phyloP scores from a whole-genome alignment of 2,329 filamentous ascomycete genomes.

The Cladosporium sp. region DNA sequence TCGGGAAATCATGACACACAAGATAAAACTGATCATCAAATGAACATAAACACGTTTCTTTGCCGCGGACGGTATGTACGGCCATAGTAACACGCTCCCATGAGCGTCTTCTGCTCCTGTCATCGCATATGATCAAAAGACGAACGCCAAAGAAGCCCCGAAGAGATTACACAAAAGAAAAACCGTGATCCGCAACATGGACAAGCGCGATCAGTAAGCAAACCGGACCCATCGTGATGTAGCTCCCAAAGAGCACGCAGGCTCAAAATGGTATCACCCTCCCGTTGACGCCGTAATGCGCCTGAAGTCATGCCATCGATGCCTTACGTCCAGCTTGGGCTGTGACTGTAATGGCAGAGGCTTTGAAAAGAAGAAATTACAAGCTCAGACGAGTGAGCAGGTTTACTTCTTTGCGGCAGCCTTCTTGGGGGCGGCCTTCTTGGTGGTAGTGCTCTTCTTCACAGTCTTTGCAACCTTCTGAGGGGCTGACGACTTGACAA shows the following conservation, averaged over 20 bases:
- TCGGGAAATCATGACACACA: background rate
- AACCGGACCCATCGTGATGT: constrained; percentile 4
- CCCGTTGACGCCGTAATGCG: constrained; percentile 8
- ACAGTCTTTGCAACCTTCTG: constrained; percentile 29
- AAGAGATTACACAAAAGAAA: background rate
- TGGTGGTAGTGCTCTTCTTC: constrained; percentile 11
- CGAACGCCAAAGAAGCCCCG: background rate
- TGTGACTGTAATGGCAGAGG: background rate
- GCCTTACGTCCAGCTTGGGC: background rate
- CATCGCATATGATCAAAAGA: constrained; percentile 11
- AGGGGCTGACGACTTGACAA: constrained; percentile 64
- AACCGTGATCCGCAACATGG: constrained; percentile 9
- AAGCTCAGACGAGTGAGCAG: background rate
- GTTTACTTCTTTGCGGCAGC: constrained; percentile 14
- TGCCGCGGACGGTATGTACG: constrained; percentile 9
- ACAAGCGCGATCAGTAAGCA: constrained; percentile 1
- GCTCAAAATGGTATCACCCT: constrained; percentile 11
- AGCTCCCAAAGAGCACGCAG: constrained; percentile 5
- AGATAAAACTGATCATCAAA: background rate
- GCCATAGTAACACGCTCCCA: constrained; percentile 8
- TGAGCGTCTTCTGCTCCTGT: constrained; percentile 12
- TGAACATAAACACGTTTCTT: constrained; percentile 12
- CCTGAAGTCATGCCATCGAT: constrained; percentile 4
- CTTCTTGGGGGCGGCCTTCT: constrained; percentile 16
- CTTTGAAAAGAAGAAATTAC: background rate